phyloP scores from a whole-genome alignment of 805 yeast genomes.

The Scheffersomyces coipomensis region DNA sequence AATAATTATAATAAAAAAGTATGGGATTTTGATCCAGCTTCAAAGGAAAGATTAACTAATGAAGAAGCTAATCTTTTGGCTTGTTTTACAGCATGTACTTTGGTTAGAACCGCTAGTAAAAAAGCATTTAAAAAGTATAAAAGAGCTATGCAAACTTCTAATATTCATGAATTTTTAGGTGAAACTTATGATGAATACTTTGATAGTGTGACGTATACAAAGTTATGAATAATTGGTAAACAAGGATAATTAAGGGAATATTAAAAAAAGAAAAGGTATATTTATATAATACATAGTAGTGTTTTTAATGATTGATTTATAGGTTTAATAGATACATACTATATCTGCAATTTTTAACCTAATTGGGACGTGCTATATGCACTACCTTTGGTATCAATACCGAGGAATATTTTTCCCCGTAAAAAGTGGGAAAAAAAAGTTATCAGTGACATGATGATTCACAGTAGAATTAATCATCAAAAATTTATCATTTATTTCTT shows the following conservation, averaged over 20 bases:
- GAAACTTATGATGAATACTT: constrained; percentile 51
- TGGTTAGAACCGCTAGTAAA: constrained; percentile 64
- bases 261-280: too few species aligned
- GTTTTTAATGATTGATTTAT: too few species aligned
- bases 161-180: constrained; percentile 68
- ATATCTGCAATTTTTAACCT: too few species aligned
- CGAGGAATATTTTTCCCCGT: background rate
- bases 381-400: too few species aligned
- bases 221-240: background rate
- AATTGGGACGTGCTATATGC: too few species aligned
- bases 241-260: too few species aligned
- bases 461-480: too few species aligned
- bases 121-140: constrained; percentile 66
- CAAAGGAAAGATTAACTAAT: constrained; percentile 19
- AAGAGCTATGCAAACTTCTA: constrained; percentile 83
- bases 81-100: constrained; percentile 67
- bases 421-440: background rate
- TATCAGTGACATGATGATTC: constrained; percentile 1
- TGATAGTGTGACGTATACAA: constrained; percentile 2
- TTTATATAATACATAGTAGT: too few species aligned
- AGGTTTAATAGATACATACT: too few species aligned
- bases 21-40: constrained; percentile 43
- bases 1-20: constrained; percentile 55
- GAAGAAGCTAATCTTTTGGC: constrained; percentile 46
- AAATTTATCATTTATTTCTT: too few species aligned